Percentiles rank a stretch among this genome's conserved stretches.
Conservation (phyloP, 805 yeast genomes). For the Barnettozyma vustinii region DNA sequence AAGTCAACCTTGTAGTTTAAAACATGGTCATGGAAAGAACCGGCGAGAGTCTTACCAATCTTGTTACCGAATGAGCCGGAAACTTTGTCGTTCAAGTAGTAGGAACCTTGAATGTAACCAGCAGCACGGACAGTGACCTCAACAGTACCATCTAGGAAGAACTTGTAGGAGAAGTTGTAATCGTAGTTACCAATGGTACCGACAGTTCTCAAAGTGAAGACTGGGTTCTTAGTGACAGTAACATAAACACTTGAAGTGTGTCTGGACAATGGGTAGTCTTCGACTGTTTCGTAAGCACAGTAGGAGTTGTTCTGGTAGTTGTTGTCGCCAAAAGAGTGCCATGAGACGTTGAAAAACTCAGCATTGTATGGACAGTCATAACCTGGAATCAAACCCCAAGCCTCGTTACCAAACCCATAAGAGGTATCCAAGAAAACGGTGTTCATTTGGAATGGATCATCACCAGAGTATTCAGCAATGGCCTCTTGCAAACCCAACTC, state of each 20-base stretch:
- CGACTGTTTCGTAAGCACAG: constrained; percentile 22
- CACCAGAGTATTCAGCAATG: constrained; percentile 27
- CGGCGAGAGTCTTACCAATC: constrained; percentile 21
- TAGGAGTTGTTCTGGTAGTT: constrained; percentile 24
- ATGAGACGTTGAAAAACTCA: constrained; percentile 24
- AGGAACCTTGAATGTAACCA: constrained; percentile 28
- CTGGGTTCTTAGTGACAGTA: constrained; percentile 22
- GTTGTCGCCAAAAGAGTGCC: constrained; percentile 23
- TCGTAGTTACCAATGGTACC: constrained; percentile 25
- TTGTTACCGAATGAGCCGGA: constrained; percentile 21
- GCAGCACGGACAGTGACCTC: constrained; percentile 27
- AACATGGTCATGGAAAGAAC: constrained; percentile 28
- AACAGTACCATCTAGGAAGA: constrained; percentile 24
- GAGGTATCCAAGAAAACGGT: constrained; percentile 23
- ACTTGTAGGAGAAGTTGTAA: constrained; percentile 23
- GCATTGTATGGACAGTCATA: constrained; percentile 28
- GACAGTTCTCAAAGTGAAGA: constrained; percentile 21
- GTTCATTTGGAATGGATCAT: constrained; percentile 27
- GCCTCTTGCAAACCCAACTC: constrained; percentile 28
- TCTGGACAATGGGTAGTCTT: constrained; percentile 22
- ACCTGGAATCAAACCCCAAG: constrained; percentile 26
- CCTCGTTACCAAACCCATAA: constrained; percentile 27
- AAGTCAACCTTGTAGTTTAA: constrained; percentile 25
- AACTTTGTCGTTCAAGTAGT: constrained; percentile 18
- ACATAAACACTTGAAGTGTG: constrained; percentile 17